A percentile compares a stretch with the other conserved stretches of the same genome.
These are phyloP conservation scores for Suhomyces panamericanus DNA, from an alignment of 1,139 yeast species.

Conservation along the genomic window DNA sequence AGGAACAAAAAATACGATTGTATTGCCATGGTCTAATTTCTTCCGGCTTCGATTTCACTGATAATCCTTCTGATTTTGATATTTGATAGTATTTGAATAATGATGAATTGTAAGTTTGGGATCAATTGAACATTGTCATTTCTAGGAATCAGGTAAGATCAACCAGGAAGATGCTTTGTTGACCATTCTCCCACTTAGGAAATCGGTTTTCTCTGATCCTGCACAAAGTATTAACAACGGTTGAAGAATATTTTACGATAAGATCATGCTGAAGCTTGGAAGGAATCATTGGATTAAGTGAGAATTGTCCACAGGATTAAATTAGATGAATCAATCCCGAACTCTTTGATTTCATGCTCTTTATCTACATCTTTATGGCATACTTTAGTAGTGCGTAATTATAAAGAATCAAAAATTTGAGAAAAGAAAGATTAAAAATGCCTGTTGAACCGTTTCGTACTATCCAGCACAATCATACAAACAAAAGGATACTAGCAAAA, in stretches of 20 bases:
- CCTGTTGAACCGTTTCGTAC: constrained; percentile 1
- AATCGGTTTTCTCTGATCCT: neutral
- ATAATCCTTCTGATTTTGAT: neutral
- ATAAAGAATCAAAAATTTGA: no score
- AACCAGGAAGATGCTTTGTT: constrained; percentile 5
- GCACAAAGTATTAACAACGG: neutral
- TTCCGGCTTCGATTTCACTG: neutral
- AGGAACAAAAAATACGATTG: neutral
- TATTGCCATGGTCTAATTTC: neutral
- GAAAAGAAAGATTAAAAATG: neutral
- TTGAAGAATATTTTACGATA: no score
- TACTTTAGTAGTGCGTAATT: no score
- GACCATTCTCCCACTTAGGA: constrained; percentile 12
- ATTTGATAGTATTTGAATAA: neutral
- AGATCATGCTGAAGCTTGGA: no score
- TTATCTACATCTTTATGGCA: no score
- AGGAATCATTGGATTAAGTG: no score
- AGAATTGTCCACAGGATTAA: no score
- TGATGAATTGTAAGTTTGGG: neutral
- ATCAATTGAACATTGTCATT: neutral
- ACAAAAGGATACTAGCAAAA: constrained; percentile 19
- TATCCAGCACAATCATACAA: constrained; percentile 5
- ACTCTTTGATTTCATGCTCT: no score
- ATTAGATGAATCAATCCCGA: no score
- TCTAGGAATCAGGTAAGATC: neutral